phyloP scores from a whole-genome alignment of 2,329 filamentous ascomycete genomes.

The Penicillium frequentans region DNA sequence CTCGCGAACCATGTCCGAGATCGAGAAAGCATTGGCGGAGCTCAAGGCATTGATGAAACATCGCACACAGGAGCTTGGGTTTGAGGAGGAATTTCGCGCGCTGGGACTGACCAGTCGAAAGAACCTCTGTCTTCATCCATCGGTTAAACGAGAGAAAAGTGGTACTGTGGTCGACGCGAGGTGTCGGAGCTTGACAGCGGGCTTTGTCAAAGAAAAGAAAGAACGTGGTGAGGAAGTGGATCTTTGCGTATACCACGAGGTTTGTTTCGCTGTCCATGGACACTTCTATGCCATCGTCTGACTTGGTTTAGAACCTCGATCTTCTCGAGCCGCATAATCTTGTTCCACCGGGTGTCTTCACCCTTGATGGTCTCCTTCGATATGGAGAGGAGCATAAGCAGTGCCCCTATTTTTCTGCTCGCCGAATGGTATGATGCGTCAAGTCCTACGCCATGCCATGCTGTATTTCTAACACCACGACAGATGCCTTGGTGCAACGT shows the following conservation, averaged over 20 bases:
- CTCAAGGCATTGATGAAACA: constrained; percentile 94
- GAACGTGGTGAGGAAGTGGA: constrained; percentile 92
- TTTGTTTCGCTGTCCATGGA: constrained; percentile 38
- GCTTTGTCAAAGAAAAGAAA: constrained; percentile 97
- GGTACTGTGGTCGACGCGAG: constrained; percentile 91
- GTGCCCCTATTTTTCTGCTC: constrained; percentile 93
- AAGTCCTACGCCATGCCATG: not conserved
- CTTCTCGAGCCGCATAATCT: constrained; percentile 92
- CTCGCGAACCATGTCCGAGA: constrained; percentile 99
- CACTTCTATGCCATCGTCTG: constrained; percentile 11
- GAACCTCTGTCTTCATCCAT: constrained; percentile 93
- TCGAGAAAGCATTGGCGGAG: constrained; percentile 94
- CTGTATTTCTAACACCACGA: constrained; percentile 19
- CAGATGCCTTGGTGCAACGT: constrained; percentile 99
- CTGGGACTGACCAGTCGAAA: constrained; percentile 94
- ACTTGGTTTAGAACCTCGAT: constrained; percentile 71
- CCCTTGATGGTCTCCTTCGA: constrained; percentile 79
- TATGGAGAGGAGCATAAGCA: constrained; percentile 97
- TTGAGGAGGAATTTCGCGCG: constrained; percentile 88
- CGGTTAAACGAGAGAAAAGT: constrained; percentile 94
- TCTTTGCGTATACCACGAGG: constrained; percentile 92
- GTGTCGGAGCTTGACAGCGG: constrained; percentile 91
- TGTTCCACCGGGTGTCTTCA: constrained; percentile 93
- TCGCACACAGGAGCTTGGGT: constrained; percentile 81
- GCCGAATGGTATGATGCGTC: constrained; percentile 71